These are phyloP conservation scores for Citrus mangshanensis DNA, from an alignment of 345 rosid species.

Conservation along the genomic window DNA sequence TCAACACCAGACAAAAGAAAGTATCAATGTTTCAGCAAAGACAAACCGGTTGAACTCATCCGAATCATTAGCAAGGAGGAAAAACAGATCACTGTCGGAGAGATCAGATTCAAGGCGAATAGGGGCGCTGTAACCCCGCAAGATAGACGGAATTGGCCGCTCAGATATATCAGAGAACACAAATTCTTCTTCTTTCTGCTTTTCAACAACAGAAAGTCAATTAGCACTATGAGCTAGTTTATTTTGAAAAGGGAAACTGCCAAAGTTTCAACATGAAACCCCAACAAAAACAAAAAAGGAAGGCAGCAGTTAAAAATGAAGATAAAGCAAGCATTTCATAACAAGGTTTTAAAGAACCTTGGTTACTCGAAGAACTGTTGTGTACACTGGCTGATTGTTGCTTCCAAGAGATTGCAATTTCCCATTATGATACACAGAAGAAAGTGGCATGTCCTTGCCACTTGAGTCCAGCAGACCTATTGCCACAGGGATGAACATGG, in stretches of 20 bases:
- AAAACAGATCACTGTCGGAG: conserved; percentile 68
- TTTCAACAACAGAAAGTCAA: conserved; percentile 13
- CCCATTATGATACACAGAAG: conserved; percentile 70
- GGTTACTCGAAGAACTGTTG: conserved; percentile 78
- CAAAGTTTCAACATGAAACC: neutral
- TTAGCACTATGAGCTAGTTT: neutral
- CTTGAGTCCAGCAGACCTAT: conserved; percentile 71
- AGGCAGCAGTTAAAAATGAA: neutral
- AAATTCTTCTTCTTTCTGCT: conserved; percentile 94
- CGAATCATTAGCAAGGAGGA: conserved; percentile 93
- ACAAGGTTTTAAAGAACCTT: conserved; percentile 48
- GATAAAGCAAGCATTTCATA: neutral
- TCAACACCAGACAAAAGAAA: neutral
- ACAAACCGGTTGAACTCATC: conserved; percentile 95
- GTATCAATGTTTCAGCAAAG: conserved; percentile 10
- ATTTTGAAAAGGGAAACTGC: neutral
- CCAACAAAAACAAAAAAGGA: neutral
- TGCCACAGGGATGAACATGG: conserved; percentile 85
- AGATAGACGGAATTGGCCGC: conserved; percentile 79
- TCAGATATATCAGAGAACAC: conserved; percentile 73
- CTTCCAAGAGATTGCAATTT: conserved; percentile 43
- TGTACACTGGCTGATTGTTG: conserved; percentile 41
- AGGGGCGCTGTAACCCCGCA: conserved; percentile 93
- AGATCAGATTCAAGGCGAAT: conserved; percentile 87
- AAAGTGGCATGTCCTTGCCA: conserved; percentile 79